Evolutionary conservation across 1,139 yeast species (phyloP).

Genomic region (Kazachstania sp.): DNA sequence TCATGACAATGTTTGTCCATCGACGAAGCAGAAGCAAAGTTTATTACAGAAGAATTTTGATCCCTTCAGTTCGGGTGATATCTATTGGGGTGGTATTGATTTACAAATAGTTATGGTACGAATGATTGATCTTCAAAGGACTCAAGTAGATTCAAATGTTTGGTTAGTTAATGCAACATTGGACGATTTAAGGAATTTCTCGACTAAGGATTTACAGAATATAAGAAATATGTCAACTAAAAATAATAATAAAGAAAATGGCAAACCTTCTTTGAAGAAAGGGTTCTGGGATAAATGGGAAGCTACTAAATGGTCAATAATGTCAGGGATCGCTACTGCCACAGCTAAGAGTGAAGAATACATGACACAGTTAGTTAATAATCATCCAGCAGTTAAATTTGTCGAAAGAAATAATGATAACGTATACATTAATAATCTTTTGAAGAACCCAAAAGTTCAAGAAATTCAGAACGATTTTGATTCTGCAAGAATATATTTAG

Average conservation of each 20-base stretch:
- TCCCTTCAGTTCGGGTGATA: conserved; percentile 53
- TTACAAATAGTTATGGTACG: conserved; percentile 49
- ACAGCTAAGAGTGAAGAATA: conserved; percentile 50
- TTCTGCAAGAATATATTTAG: conserved; percentile 81
- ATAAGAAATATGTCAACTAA: conserved; percentile 19
- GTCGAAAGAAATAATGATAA: conserved; percentile 25
- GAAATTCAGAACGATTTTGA: conserved; percentile 85
- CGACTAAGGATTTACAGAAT: conserved; percentile 24
- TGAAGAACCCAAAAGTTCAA: conserved; percentile 72
- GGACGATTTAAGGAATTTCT: conserved; percentile 72
- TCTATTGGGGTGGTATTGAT: conserved; percentile 90
- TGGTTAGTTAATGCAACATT: conserved; percentile 72
- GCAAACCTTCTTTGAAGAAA: background rate
- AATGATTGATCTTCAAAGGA: conserved; percentile 54
- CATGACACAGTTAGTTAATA: conserved; percentile 17
- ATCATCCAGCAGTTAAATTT: conserved; percentile 26
- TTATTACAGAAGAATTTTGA: conserved; percentile 51
- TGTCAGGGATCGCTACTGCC: conserved; percentile 77
- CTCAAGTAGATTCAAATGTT: conserved; percentile 64
- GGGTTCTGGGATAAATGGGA: conserved; percentile 37
- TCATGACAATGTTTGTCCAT: conserved; percentile 81
- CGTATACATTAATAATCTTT: conserved; percentile 45
- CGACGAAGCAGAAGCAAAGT: conserved; percentile 57
- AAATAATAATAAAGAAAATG: conserved; percentile 18
- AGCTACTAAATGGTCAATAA: conserved; percentile 75